Percentiles rank a stretch among this genome's conserved stretches.
These are phyloP conservation scores for Sordariomycetes sp. DNA, from an alignment of 2,329 filamentous ascomycete genomes.

Conservation along the genomic window DNA sequence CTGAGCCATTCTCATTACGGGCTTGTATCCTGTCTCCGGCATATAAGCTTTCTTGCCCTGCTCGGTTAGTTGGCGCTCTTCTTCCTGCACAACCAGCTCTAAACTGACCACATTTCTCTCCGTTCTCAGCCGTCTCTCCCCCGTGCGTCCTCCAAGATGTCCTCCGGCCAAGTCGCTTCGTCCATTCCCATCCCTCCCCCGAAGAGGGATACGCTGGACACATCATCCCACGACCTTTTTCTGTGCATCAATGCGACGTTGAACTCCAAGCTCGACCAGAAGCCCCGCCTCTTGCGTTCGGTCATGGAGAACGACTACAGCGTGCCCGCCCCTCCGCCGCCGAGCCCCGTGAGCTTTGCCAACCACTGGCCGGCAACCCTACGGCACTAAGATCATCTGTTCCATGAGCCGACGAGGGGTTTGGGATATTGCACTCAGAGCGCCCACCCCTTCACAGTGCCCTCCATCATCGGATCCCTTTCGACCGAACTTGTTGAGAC, in stretches of 20 bases:
- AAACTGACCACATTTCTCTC: neutral
- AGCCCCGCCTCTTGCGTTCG: constrained; percentile 31
- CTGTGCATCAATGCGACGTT: constrained; percentile 39
- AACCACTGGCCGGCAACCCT: constrained; percentile 36
- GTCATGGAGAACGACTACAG: constrained; percentile 47
- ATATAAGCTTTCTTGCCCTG: neutral
- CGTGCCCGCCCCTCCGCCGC: constrained; percentile 51
- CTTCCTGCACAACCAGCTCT: neutral
- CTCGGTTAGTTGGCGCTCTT: neutral
- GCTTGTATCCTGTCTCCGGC: neutral
- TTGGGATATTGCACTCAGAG: neutral
- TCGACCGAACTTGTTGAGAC: neutral
- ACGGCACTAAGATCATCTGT: neutral
- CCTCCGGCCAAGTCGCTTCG: constrained; percentile 19
- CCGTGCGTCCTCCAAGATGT: constrained; percentile 15
- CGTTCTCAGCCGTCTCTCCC: neutral
- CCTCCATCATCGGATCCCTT: neutral
- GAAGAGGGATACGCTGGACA: constrained; percentile 24
- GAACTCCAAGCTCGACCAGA: constrained; percentile 24
- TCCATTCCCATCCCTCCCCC: constrained; percentile 34
- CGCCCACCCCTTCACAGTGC: neutral
- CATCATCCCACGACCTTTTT: constrained; percentile 31
- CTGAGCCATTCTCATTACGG: neutral
- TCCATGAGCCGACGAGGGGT: neutral
- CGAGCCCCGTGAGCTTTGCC: constrained; percentile 47